Evolutionary conservation across 805 yeast genomes (phyloP).

Genomic region (Kluyveromyces dobzhanskii): DNA sequence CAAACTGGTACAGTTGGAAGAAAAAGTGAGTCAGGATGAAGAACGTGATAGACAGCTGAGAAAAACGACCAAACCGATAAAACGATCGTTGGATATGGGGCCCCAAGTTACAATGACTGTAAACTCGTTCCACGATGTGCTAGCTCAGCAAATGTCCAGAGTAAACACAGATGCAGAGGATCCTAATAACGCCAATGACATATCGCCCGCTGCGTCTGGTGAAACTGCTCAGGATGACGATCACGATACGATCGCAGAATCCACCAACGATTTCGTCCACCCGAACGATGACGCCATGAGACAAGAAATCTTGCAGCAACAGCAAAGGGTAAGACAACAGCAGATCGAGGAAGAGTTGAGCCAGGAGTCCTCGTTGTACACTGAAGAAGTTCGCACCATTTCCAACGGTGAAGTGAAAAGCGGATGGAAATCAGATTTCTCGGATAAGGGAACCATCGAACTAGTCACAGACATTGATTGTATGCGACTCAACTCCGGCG

Average conservation of each 20-base stretch:
- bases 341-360: conserved; percentile 25
- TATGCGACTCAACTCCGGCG: conserved; percentile 47
- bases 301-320: conserved; percentile 26
- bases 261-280: conserved; percentile 24
- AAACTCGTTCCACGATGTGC: conserved; percentile 24
- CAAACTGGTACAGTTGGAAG: conserved; percentile 34
- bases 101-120: conserved; percentile 31
- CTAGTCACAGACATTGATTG: conserved; percentile 64
- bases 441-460: conserved; percentile 71
- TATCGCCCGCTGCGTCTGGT: not conserved
- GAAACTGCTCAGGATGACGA: conserved; percentile 19
- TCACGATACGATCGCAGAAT: conserved; percentile 23
- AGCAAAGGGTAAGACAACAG: conserved; percentile 25
- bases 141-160: conserved; percentile 8
- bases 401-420: conserved; percentile 72
- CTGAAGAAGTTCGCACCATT: conserved; percentile 68
- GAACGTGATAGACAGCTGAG: conserved; percentile 35
- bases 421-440: conserved; percentile 95
- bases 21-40: conserved; percentile 20
- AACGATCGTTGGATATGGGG: conserved; percentile 33
- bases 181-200: not conserved
- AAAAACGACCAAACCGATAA: conserved; percentile 20
- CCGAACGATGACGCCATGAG: conserved; percentile 31
- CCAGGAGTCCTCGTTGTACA: conserved; percentile 38
- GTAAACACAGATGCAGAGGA: conserved; percentile 2